Base-by-base conservation (phyloP, 75 land plant genomes). In the Sequoiadendron giganteum region DNA sequence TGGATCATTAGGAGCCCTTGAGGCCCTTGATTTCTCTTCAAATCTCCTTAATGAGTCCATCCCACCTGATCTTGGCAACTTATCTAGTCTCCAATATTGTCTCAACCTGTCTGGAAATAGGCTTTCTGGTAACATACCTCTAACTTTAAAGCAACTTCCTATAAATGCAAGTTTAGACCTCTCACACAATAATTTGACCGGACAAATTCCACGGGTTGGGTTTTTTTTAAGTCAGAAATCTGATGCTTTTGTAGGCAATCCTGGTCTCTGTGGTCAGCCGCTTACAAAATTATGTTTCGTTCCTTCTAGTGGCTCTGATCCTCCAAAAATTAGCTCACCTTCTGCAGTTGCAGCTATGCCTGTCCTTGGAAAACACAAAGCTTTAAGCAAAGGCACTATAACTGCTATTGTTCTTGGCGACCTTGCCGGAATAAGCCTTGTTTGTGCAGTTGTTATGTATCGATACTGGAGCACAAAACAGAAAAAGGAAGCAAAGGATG, bases 141-240 rank as follows among this genome's bases (percentile, higher is more conserved):
- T 89, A 13, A 78, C 83, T 28, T 86, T 96, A 58, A 94, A 91
- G 4, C 86, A 88, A 39, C 58, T 95, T 9, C 92, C 95, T 18
- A 87, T 72, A 28, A 92, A 91, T 49, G 95, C 92, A 65, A 93
- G 87, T 16, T 61, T 98, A 61, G 95, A 95, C 86, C 91, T 98
- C 77, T 93, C 95, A 5, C 92, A 91, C 91, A 97, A 94, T 88
- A 91, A 95, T 68, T 91, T 98, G 85, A 95, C 96, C 11, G 99
- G 99, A 13, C 40, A 85, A 18, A 91, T 98, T 49, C 99, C 99
- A 4, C 86, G 88, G 21, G 14, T 78, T 3, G 84, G 90, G 45
- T 54, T 89, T 38, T 85, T 95, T 47, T 45, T 34, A 16, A 61
- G 85, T 14, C 95, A 94, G 85, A 88, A 84, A 82, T 3, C 90